These are phyloP conservation scores for Rosa lucieae DNA, from an alignment of 306 rosid species.

Conservation along the genomic window DNA sequence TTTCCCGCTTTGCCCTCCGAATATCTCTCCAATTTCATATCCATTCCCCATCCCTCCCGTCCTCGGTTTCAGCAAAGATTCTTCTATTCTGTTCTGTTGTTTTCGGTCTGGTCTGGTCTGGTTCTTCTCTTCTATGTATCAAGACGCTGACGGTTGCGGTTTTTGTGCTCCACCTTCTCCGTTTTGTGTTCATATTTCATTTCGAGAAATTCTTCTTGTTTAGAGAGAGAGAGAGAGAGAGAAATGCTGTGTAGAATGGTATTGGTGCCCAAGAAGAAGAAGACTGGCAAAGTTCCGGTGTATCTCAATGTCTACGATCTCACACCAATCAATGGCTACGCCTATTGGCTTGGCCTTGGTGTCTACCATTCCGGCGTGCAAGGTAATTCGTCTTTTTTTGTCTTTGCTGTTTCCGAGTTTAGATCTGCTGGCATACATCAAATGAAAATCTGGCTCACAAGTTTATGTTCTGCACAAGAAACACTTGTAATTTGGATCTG, in stretches of 20 bases:
- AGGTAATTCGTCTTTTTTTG: slow-evolving; percentile 36
- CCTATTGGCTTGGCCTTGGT: slow-evolving; percentile 97
- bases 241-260: slow-evolving; percentile 60
- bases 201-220: background rate
- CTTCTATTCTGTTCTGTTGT: background rate
- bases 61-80: slow-evolving; percentile 15
- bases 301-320: slow-evolving; percentile 88
- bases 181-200: background rate
- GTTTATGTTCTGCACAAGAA: background rate
- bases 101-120: background rate
- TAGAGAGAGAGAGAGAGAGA: background rate
- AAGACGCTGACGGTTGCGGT: background rate
- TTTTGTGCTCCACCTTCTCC: background rate
- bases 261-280: slow-evolving; percentile 57
- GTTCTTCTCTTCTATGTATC: background rate
- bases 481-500: background rate
- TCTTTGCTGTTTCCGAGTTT: background rate
- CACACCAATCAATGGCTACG: slow-evolving; percentile 87
- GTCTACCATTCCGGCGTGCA: slow-evolving; percentile 95
- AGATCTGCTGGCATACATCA: background rate
- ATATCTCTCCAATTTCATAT: background rate
- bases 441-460: background rate
- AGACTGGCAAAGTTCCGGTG: slow-evolving; percentile 73
- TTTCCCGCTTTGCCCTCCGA: slow-evolving; percentile 1
- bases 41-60: background rate